These are phyloP conservation scores for Aspergillus panamensis DNA, from an alignment of 495 filamentous ascomycete genomes.

Conservation along the genomic window DNA sequence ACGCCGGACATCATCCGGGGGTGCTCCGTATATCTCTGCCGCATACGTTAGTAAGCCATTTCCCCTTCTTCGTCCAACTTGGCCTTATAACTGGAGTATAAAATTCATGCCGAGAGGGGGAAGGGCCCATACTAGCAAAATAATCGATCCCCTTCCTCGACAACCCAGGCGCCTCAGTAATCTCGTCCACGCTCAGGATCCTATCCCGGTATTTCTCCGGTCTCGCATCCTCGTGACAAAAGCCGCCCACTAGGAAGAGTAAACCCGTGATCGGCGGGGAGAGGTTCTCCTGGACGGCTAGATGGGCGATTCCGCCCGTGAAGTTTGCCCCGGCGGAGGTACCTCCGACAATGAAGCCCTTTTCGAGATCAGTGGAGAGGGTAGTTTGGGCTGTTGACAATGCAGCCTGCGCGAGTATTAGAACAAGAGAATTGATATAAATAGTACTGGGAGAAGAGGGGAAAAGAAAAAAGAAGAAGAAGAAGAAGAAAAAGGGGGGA, in stretches of 20 bases:
- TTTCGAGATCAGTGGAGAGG: slow-evolving; percentile 11
- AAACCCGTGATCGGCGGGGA: slow-evolving; percentile 15
- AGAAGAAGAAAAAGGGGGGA: no score
- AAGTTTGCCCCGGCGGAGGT: slow-evolving; percentile 25
- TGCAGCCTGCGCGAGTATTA: neutral
- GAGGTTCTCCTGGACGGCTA: slow-evolving; percentile 10
- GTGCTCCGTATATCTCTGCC: slow-evolving; percentile 18
- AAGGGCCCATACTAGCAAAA: slow-evolving; percentile 6
- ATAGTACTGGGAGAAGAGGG: no score
- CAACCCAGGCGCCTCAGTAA: slow-evolving; percentile 11
- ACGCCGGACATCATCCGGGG: slow-evolving; percentile 16
- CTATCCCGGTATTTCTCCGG: slow-evolving; percentile 12
- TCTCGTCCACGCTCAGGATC: slow-evolving; percentile 20
- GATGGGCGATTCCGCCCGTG: slow-evolving; percentile 18
- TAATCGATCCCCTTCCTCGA: slow-evolving; percentile 15
- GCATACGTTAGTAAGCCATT: neutral
- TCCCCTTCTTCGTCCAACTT: neutral
- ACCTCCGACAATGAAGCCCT: slow-evolving; percentile 19
- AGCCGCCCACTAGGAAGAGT: slow-evolving; percentile 16
- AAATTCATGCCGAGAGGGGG: neutral
- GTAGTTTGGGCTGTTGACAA: slow-evolving; percentile 5
- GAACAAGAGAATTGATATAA: neutral
- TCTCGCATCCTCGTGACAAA: slow-evolving; percentile 20
- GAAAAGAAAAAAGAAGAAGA: no score
- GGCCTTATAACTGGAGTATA: neutral